These are phyloP conservation scores for Paramyrothecium sp. DNA, from an alignment of 2,329 filamentous ascomycete species.

Conservation along the genomic window DNA sequence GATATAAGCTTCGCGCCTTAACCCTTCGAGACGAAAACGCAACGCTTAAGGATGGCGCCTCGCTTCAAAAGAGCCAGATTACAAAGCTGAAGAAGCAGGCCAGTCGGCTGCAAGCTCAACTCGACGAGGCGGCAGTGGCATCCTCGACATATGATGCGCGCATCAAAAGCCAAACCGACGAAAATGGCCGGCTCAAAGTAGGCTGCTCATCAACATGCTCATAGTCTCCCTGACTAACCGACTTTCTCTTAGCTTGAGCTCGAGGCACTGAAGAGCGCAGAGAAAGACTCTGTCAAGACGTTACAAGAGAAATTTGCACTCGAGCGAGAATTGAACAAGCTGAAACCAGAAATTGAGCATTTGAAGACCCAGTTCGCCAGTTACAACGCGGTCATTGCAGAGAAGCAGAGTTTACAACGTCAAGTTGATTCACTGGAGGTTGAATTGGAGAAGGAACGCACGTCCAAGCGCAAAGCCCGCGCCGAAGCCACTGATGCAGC, in stretches of 20 bases:
- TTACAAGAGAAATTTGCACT: slow-evolving; percentile 58
- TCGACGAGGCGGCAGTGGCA: slow-evolving; percentile 42
- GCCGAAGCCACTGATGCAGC: slow-evolving; percentile 34
- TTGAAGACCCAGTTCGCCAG: slow-evolving; percentile 52
- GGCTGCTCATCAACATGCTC: neutral
- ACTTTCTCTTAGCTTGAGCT: slow-evolving; percentile 68
- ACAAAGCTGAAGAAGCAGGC: slow-evolving; percentile 41
- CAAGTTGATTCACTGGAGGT: slow-evolving; percentile 76
- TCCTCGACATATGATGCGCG: slow-evolving; percentile 44
- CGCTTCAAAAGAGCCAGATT: slow-evolving; percentile 58
- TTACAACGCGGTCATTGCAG: slow-evolving; percentile 68
- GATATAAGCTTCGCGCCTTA: slow-evolving; percentile 66
- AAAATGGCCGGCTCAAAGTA: slow-evolving; percentile 49
- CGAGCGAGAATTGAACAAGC: slow-evolving; percentile 46
- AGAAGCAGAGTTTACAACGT: slow-evolving; percentile 78
- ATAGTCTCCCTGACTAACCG: slow-evolving; percentile 9
- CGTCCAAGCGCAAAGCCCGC: slow-evolving; percentile 28
- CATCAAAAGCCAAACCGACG: slow-evolving; percentile 46
- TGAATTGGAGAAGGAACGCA: slow-evolving; percentile 76
- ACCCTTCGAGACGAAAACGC: slow-evolving; percentile 75
- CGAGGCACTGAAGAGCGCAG: slow-evolving; percentile 63
- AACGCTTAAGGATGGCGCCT: slow-evolving; percentile 62
- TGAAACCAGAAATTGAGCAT: slow-evolving; percentile 57
- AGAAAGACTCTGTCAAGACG: slow-evolving; percentile 68
- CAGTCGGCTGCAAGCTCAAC: slow-evolving; percentile 37